Evolutionary conservation across 768 basidiomycete genomes (phyloP).

Genomic region (Obba rivulosa): DNA sequence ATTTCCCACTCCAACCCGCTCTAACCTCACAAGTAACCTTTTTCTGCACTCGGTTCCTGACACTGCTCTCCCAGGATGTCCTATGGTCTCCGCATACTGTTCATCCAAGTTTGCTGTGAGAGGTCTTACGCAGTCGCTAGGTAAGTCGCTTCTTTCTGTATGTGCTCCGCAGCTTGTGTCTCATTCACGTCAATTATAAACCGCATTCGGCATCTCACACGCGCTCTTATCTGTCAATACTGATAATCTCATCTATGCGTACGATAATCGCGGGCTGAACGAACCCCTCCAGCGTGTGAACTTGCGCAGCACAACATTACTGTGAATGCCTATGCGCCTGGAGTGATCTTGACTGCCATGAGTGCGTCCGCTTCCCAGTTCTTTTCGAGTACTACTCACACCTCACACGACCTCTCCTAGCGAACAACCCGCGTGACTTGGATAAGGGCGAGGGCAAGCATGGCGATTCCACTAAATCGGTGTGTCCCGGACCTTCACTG

Average conservation of each 20-base stretch:
- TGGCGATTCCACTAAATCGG: neutral
- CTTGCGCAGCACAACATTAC: conserved; percentile 17
- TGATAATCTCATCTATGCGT: too few species aligned
- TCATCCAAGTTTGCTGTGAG: conserved; percentile 23
- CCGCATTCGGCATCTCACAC: too few species aligned
- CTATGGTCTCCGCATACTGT: conserved; percentile 12
- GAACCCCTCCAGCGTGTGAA: conserved; percentile 14
- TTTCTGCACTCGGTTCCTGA: too few species aligned
- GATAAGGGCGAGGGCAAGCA: neutral
- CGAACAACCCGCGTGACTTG: neutral
- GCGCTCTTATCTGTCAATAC: too few species aligned
- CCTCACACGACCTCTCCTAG: neutral
- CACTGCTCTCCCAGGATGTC: neutral
- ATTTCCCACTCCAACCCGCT: too few species aligned
- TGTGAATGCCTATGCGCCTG: conserved; percentile 23
- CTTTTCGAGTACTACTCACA: too few species aligned
- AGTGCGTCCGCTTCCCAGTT: conserved; percentile 1
- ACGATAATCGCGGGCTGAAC: neutral
- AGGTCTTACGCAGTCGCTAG: conserved; percentile 24
- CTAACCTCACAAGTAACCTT: too few species aligned
- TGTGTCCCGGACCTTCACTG: neutral
- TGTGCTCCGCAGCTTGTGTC: too few species aligned
- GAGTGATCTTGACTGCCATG: conserved; percentile 16
- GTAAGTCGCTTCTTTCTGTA: conserved; percentile 17
- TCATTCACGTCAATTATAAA: too few species aligned